Percentiles rank a stretch among this genome's conserved stretches.
Conservation (phyloP, 768 basidiomycete species). For the Phlegmacium glaucopus region DNA sequence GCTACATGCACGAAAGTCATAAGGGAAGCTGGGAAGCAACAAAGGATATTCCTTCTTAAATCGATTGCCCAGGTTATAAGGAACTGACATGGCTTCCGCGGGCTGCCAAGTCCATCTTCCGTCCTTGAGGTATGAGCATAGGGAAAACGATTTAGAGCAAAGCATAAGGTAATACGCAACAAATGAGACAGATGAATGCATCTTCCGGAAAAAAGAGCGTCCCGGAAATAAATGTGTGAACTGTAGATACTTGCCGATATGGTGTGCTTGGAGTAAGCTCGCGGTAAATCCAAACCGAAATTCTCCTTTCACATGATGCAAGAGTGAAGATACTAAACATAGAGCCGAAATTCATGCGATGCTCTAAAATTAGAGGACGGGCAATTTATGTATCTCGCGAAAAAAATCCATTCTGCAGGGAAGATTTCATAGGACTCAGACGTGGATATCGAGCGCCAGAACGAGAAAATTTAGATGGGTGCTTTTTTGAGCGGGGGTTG, state of each 20-base stretch:
- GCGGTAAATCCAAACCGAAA: not conserved
- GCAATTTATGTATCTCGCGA: conserved; percentile 25
- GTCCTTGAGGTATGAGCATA: not conserved
- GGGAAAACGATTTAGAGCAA: conserved; percentile 1
- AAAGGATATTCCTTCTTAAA: not conserved
- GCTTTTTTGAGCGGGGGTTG: too few species aligned
- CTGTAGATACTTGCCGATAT: not conserved
- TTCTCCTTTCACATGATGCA: conserved; percentile 4
- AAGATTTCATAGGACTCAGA: too few species aligned
- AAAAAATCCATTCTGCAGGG: too few species aligned
- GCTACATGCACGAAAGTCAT: conserved; percentile 6
- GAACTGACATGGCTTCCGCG: conserved; percentile 6
- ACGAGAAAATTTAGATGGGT: too few species aligned
- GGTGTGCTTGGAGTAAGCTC: not conserved
- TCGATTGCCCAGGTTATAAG: conserved; percentile 6
- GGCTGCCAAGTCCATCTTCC: conserved; percentile 19
- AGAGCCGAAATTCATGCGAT: conserved; percentile 6
- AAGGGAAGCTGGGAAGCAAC: conserved; percentile 8
- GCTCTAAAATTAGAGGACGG: conserved; percentile 16
- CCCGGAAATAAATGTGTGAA: not conserved
- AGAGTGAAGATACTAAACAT: not conserved
- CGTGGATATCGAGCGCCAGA: too few species aligned
- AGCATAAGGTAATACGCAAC: not conserved
- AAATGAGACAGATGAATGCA: not conserved
- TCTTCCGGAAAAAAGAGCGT: not conserved